phyloP scores from a whole-genome alignment of 805 yeast genomes.

The Cyberlindnera lachancei region DNA sequence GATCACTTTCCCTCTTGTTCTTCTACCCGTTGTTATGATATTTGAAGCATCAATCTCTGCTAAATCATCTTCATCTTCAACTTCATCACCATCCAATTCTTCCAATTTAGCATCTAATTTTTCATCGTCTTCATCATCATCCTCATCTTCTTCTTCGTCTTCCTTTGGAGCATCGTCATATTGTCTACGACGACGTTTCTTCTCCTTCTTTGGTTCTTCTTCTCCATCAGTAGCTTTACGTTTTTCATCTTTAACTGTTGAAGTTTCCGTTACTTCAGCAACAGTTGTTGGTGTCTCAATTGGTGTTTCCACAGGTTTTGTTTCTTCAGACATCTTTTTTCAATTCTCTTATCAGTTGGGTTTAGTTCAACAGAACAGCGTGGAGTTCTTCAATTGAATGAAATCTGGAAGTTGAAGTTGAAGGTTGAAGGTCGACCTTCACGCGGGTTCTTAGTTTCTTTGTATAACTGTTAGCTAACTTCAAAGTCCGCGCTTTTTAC shows the following conservation, averaged over 20 bases:
- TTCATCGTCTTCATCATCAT: conserved; percentile 41
- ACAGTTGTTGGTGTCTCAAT: conserved; percentile 1
- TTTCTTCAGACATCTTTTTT: conserved; percentile 22
- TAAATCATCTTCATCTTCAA: conserved; percentile 75
- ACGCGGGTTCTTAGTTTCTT: no score
- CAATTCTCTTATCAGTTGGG: not conserved
- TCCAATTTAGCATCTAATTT: conserved; percentile 35
- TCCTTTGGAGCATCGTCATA: conserved; percentile 56
- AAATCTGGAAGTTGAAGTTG: no score
- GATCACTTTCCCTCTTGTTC: conserved; percentile 85
- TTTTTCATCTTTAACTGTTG: conserved; percentile 15
- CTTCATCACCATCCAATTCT: conserved; percentile 55
- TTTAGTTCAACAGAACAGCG: not conserved
- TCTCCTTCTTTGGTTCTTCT: conserved; percentile 29
- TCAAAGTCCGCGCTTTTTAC: not conserved
- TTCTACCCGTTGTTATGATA: conserved; percentile 76
- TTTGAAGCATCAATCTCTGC: conserved; percentile 75
- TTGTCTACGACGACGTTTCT: conserved; percentile 52
- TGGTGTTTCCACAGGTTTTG: conserved; percentile 6
- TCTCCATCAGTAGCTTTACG: conserved; percentile 18
- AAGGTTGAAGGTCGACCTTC: no score
- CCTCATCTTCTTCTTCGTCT: conserved; percentile 42
- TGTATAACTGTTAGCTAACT: no score
- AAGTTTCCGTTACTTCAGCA: conserved; percentile 2
- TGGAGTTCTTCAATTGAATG: no score